Conservation (phyloP, 345 rosid species). For the Combretum micranthum region DNA sequence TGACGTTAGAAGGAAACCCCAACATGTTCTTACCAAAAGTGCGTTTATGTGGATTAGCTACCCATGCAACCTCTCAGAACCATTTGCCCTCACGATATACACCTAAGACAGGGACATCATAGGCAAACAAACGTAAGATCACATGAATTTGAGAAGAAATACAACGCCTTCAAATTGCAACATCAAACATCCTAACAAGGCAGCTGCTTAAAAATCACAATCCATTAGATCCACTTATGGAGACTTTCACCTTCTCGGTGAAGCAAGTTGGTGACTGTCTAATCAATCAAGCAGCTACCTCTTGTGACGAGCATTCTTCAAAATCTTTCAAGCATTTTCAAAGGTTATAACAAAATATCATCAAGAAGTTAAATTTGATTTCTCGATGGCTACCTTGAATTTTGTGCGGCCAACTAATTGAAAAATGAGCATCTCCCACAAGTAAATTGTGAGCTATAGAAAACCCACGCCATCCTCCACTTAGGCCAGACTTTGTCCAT, state of each 20-base stretch:
- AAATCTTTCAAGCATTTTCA: no score
- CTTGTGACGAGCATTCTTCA: no score
- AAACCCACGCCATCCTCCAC: slow-evolving; percentile 46
- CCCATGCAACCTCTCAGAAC: slow-evolving; percentile 6
- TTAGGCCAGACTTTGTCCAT: slow-evolving; percentile 36
- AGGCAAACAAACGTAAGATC: not conserved
- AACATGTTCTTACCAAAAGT: not conserved
- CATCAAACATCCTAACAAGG: no score
- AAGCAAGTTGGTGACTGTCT: no score
- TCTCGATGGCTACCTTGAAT: no score
- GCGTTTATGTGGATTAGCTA: not conserved
- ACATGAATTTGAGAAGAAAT: not conserved
- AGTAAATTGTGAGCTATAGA: slow-evolving; percentile 18
- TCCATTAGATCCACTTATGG: no score
- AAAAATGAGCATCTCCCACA: slow-evolving; percentile 25
- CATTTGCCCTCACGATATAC: slow-evolving; percentile 26
- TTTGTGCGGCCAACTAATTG: no score
- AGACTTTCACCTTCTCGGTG: no score
- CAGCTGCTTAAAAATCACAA: no score
- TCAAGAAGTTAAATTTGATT: not conserved
- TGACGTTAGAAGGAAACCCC: no score
- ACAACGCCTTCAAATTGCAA: no score
- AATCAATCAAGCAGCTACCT: no score
- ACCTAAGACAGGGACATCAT: slow-evolving; percentile 17
- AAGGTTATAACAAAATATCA: not conserved